A percentile compares a stretch with the other conserved stretches of the same genome.
Conservation (phyloP, 495 filamentous ascomycete species). For the Thozetella sp. region DNA sequence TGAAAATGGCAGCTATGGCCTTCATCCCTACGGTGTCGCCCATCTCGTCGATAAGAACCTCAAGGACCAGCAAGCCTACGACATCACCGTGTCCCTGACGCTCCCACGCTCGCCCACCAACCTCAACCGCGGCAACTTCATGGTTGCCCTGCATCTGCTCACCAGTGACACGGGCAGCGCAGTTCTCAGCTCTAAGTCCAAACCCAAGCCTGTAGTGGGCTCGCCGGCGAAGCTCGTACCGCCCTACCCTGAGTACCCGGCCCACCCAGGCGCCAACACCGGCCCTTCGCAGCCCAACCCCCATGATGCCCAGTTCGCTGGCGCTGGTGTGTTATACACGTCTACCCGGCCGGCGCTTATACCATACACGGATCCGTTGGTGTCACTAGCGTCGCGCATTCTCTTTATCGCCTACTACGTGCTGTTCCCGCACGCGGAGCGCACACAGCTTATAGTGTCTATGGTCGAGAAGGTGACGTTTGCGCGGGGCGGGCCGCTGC, state of each 20-base stretch:
- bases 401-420: constrained; percentile 45
- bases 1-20: constrained; percentile 28
- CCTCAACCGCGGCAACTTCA: constrained; percentile 79
- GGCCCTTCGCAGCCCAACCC: constrained; percentile 4
- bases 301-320: constrained; percentile 17
- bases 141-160: constrained; percentile 78
- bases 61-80: constrained; percentile 60
- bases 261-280: constrained; percentile 10
- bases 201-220: constrained; percentile 14
- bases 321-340: constrained; percentile 29
- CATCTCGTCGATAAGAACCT: constrained; percentile 38
- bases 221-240: background rate
- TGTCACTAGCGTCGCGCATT: constrained; percentile 34
- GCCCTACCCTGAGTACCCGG: constrained; percentile 6
- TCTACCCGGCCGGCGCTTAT: constrained; percentile 38
- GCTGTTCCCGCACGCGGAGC: constrained; percentile 41
- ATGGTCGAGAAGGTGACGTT: constrained; percentile 78
- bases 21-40: constrained; percentile 55
- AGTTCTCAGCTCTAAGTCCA: constrained; percentile 1
- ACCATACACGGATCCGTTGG: constrained; percentile 39
- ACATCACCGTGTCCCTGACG: constrained; percentile 58
- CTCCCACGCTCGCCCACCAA: constrained; percentile 65
- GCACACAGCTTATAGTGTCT: constrained; percentile 57
- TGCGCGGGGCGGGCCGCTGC: constrained; percentile 56
- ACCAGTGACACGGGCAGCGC: constrained; percentile 8